Evolutionary conservation across 306 rosid genomes (phyloP), one percentile per base, ranked within the genome.

Genomic region (Lathyrus tuberosus): DNA sequence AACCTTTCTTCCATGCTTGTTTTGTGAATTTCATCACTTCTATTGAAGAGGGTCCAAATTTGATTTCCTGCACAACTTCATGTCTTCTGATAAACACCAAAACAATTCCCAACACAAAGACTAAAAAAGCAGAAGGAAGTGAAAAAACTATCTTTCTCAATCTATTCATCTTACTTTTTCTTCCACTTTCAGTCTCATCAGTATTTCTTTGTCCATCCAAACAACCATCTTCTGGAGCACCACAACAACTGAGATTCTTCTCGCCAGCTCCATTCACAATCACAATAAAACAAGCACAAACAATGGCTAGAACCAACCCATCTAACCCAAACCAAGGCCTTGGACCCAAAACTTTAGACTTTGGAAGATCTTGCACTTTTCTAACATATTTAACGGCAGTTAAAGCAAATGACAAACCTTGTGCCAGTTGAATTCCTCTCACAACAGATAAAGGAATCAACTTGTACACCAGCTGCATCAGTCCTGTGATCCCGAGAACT

Each of bases 361-460:
- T 76, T 16, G 80, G 75, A 67, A 76, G 35, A 44, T 76, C 56
- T 12, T 76, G 75, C 14, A 47, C 8, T 38, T 68, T 68, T 31
- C 75, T 76, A 12, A 68, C 75, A 16, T 76, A 76, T 54, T 61
- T 68, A 30, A 76, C 70, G 0, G 80, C 80, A 1, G 80, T 76
- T 15, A 76, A 16, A 15, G 80, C 56, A 76, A 76, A 76, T 12
- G 80, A 76, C 38, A 76, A 49, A 10, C 80, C 80, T 20, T 76
- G 80, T 60, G 75, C 80, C 5, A 76, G 28, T n/a, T 76, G 80
- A 62, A 76, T 76, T 40, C 80, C 80, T 44, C 80, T 76, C n/a
- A 76, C 80, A 17, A 76, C 80, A 17, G 40, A 15, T 4, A 76
- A 43, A 18, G 80, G 80, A 40, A 76, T 42, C 5, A 76, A 4